phyloP scores from a whole-genome alignment of 108 stramenopile species.

The Schizochytrium sp. region DNA sequence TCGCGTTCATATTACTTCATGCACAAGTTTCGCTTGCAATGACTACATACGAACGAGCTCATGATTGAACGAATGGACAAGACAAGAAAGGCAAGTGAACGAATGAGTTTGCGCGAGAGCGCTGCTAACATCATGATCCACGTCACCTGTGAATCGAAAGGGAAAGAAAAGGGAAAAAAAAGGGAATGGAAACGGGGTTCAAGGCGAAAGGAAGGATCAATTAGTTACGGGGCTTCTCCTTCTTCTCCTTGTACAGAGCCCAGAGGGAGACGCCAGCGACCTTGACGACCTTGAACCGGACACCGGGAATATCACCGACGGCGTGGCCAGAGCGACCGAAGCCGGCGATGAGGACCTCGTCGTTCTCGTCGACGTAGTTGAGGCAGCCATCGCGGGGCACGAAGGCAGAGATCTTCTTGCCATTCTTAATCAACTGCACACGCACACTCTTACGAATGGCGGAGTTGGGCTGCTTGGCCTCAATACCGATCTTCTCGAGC shows the following conservation, averaged over 20 bases:
- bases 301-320: slow-evolving; percentile 99
- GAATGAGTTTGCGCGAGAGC: too few species aligned
- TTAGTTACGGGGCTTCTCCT: slow-evolving; percentile 98
- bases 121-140: too few species aligned
- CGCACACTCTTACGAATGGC: slow-evolving; percentile 99
- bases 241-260: slow-evolving; percentile 99
- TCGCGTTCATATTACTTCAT: too few species aligned
- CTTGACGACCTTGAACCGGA: slow-evolving; percentile 99
- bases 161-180: too few species aligned
- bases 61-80: too few species aligned
- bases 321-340: slow-evolving; percentile 99
- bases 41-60: too few species aligned
- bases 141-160: too few species aligned
- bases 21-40: too few species aligned
- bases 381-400: slow-evolving; percentile 99
- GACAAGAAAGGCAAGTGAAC: too few species aligned
- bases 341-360: slow-evolving; percentile 99
- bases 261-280: slow-evolving; percentile 98
- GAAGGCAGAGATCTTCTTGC: slow-evolving; percentile 99
- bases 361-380: slow-evolving; percentile 99
- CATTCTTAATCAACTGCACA: slow-evolving; percentile 99
- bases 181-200: too few species aligned
- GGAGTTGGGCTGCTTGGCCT: slow-evolving; percentile 99
- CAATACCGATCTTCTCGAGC: slow-evolving; percentile 99
- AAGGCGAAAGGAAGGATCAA: not conserved